These are phyloP conservation scores for Lyophyllum atratum DNA, from an alignment of 768 basidiomycete species.

Conservation along the genomic window DNA sequence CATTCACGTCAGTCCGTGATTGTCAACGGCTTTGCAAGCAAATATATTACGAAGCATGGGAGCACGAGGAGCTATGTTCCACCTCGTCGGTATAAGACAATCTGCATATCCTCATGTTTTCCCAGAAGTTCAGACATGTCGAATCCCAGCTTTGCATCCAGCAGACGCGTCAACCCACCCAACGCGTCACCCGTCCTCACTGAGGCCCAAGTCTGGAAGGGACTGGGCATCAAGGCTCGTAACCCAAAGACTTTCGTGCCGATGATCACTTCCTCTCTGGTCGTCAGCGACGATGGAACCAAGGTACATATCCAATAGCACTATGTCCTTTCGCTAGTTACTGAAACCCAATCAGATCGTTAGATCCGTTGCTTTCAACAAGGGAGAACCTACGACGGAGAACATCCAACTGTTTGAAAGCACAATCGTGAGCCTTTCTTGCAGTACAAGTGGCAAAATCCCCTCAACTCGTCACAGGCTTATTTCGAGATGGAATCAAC, in stretches of 20 bases:
- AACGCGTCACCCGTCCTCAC: slow-evolving; percentile 24
- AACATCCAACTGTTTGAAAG: slow-evolving; percentile 20
- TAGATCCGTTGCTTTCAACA: slow-evolving; percentile 16
- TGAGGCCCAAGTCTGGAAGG: slow-evolving; percentile 29
- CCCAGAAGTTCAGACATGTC: background rate
- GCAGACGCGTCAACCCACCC: slow-evolving; percentile 25
- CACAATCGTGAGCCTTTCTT: slow-evolving; percentile 22
- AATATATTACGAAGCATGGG: background rate
- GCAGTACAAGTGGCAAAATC: background rate
- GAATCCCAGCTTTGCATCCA: slow-evolving; percentile 24
- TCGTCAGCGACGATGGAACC: slow-evolving; percentile 22
- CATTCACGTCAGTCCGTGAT: background rate
- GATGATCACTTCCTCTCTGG: slow-evolving; percentile 19
- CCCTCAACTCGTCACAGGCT: slow-evolving; percentile 13
- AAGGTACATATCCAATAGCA: slow-evolving; percentile 12
- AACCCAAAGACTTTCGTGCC: slow-evolving; percentile 25
- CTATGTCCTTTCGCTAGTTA: background rate
- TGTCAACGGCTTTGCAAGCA: background rate
- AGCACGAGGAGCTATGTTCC: background rate
- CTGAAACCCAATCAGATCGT: slow-evolving; percentile 13
- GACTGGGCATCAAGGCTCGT: slow-evolving; percentile 28
- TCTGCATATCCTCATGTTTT: background rate
- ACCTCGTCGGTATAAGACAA: background rate
- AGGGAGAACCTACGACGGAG: slow-evolving; percentile 18
- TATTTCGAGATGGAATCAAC: slow-evolving; percentile 23